A percentile compares a stretch with the other conserved stretches of the same genome.
These are phyloP conservation scores for Atractiella rhizophila DNA, from an alignment of 768 basidiomycete genomes.

Conservation along the genomic window DNA sequence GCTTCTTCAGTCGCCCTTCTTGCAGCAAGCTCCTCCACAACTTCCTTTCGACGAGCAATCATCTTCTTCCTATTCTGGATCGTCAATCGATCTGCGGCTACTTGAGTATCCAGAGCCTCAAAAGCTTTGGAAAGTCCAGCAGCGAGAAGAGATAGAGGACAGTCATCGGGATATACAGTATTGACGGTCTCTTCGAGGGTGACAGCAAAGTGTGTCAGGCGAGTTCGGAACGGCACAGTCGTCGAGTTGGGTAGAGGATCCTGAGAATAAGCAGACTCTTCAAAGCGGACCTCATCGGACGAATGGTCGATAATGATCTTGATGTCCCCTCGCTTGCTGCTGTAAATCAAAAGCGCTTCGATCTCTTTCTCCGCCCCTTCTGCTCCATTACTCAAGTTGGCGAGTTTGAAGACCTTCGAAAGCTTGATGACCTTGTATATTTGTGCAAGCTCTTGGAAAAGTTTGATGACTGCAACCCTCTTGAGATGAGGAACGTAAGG, in stretches of 20 bases:
- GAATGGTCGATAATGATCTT: constrained; percentile 70
- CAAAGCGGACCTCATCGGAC: constrained; percentile 55
- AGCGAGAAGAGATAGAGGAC: constrained; percentile 25
- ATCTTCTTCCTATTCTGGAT: constrained; percentile 15
- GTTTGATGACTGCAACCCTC: constrained; percentile 67
- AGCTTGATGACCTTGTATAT: constrained; percentile 74
- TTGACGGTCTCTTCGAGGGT: constrained; percentile 32
- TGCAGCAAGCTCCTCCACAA: constrained; percentile 13
- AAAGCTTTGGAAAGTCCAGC: constrained; percentile 25
- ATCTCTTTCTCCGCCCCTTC: constrained; percentile 22
- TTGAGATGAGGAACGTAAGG: constrained; percentile 73
- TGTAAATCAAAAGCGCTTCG: constrained; percentile 81
- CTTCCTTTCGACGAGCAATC: constrained; percentile 17
- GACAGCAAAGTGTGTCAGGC: constrained; percentile 47
- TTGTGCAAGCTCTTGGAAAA: constrained; percentile 72
- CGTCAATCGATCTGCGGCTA: constrained; percentile 42
- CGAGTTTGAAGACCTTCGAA: constrained; percentile 46
- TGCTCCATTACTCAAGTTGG: constrained; percentile 47
- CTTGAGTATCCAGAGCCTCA: constrained; percentile 34
- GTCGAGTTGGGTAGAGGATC: constrained; percentile 23
- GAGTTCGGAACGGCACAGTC: constrained; percentile 38
- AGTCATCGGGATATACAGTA: constrained; percentile 20
- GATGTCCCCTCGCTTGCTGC: constrained; percentile 64
- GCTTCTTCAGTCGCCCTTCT: constrained; percentile 18
- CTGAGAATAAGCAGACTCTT: constrained; percentile 35